Evolutionary conservation across 176 grass and related monocot genomes (phyloP), one percentile per base, ranked within the genome.

Genomic region (Juncus effusus): DNA sequence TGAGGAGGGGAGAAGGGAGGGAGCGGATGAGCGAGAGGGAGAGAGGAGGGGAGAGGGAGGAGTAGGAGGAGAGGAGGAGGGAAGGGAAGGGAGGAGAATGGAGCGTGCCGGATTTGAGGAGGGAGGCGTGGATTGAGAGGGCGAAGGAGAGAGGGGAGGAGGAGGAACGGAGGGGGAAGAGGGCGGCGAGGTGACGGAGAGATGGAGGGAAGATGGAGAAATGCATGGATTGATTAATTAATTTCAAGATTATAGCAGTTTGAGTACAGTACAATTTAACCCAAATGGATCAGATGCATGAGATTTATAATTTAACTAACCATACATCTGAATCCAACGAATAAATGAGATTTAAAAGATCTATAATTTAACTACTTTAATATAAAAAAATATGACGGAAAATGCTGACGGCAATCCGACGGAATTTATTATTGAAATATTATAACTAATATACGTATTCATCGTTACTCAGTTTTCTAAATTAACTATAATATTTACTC

Each of bases 1-100:
- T 78, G 59, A 82, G 82, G 28, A 51, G 42, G 38, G 49, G 61
- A 16, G 63, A 73, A 39, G 87, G 82, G 13, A 88, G 81, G 80
- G 90, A 91, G 54, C 77, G 70, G 16, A 56, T 64, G 12, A 12
- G 82, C 37, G 80, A 85, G 54, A 85, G 76, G 3, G 61, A 40
- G 54, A 86, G 82, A 38, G 83, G 71, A 53, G 61, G 74, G 19
- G 62, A 83, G 64, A 58, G 59, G 2, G 56, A 88, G 14, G 79
- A 80, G 60, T 91, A 96, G 50, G 77, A 72, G 2, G 75, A 66
- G 10, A 91, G 79, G 60, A 91, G 93, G 40, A 78, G 67, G 2
- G 45, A 40, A 0, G 80, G 75, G 7, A 75, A 69, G 6, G 74
- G 57, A 14, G 54, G 72, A 0, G 36, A 54, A 50, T 58, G 13